A percentile compares a stretch with the other conserved stretches of the same genome.
Conservation (phyloP, 148 eudicot species). For the Heliamphora exappendiculata region DNA sequence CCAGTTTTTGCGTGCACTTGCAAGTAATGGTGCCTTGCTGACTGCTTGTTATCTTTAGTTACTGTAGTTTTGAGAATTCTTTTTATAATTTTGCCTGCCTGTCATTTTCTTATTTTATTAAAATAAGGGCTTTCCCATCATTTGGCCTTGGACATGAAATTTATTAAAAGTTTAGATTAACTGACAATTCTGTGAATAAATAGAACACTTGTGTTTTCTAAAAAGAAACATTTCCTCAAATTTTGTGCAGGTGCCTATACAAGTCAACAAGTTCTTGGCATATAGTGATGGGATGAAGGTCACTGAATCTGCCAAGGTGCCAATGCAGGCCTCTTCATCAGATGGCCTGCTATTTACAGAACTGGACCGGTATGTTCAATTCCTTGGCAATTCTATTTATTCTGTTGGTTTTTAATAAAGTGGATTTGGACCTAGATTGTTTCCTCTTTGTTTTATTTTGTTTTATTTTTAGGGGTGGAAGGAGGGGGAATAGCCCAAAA, state of each 20-base stretch:
- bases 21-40: constrained; percentile 4
- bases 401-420: neutral
- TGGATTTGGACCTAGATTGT: no score
- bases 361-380: constrained; percentile 53
- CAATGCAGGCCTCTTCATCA: constrained; percentile 32
- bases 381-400: neutral
- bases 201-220: neutral
- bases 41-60: neutral
- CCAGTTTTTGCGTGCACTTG: neutral
- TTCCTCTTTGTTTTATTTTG: no score
- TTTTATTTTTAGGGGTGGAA: no score
- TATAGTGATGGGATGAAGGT: constrained; percentile 87
- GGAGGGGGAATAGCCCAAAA: no score
- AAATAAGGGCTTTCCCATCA: neutral
- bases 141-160: neutral
- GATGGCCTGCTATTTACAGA: constrained; percentile 58
- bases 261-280: constrained; percentile 81
- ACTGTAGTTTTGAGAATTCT: neutral
- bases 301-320: constrained; percentile 50
- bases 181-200: neutral
- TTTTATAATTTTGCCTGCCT: neutral
- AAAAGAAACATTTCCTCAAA: neutral
- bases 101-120: neutral
- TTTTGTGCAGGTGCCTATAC: constrained; percentile 72
- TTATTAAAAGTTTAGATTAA: neutral